Conservation (phyloP, 192 early-diverging fungal genomes). For the Coemansia sp. region DNA sequence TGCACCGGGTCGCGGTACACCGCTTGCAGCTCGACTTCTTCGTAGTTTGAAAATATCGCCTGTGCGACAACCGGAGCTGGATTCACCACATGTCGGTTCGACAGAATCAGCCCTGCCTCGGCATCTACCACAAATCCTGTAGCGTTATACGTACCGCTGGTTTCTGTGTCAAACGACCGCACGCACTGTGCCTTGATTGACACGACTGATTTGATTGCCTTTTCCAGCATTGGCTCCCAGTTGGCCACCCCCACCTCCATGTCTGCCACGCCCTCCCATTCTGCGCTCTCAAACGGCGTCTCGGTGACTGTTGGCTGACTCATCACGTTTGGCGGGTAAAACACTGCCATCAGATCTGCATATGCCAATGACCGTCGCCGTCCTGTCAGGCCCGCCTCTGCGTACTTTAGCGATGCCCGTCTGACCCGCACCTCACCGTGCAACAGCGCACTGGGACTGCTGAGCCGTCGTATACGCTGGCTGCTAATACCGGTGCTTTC, state of each 20-base stretch:
- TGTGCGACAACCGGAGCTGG: slow-evolving; percentile 66
- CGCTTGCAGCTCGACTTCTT: slow-evolving; percentile 65
- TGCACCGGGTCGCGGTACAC: slow-evolving; percentile 75
- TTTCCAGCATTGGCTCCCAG: slow-evolving; percentile 74
- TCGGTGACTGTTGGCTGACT: slow-evolving; percentile 48
- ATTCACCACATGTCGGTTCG: slow-evolving; percentile 74
- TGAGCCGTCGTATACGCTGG: slow-evolving; percentile 9
- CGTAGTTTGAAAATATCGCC: slow-evolving; percentile 65
- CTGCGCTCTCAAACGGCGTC: slow-evolving; percentile 36
- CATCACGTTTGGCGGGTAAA: slow-evolving; percentile 47
- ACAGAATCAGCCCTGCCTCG: slow-evolving; percentile 65
- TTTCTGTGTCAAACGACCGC: slow-evolving; percentile 34
- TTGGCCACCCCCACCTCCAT: slow-evolving; percentile 13
- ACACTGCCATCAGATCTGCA: slow-evolving; percentile 52
- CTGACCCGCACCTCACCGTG: slow-evolving; percentile 11
- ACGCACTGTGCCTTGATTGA: slow-evolving; percentile 78
- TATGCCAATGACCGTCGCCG: slow-evolving; percentile 44
- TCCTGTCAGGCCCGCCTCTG: slow-evolving; percentile 20
- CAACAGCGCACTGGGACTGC: slow-evolving; percentile 1
- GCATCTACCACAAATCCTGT: slow-evolving; percentile 79
- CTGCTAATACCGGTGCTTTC: not conserved
- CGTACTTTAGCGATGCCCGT: slow-evolving; percentile 28
- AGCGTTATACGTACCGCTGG: slow-evolving; percentile 19
- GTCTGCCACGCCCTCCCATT: slow-evolving; percentile 11
- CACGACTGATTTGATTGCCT: slow-evolving; percentile 72